A percentile compares a stretch with the other conserved stretches of the same genome.
phyloP scores from a whole-genome alignment of 495 filamentous ascomycete species.

The Podospora anserina region DNA sequence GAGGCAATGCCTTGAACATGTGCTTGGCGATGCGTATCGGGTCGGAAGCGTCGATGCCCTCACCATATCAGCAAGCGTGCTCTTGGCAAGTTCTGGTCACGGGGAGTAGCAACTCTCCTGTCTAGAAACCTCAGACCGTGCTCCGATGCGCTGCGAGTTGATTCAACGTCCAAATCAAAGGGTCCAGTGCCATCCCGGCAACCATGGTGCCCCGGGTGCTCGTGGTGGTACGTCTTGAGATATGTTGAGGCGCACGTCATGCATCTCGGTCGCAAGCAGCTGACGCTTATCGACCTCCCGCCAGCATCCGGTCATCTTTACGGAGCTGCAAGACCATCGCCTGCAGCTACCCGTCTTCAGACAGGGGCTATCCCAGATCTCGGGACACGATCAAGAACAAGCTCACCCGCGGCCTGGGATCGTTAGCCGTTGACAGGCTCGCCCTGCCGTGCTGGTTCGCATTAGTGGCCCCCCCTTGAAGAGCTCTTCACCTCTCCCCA shows the following conservation, averaged over 20 bases:
- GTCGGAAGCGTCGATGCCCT: neutral
- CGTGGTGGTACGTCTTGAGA: neutral
- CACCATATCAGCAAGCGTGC: neutral
- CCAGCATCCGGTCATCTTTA: constrained; percentile 15
- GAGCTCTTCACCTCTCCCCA: neutral
- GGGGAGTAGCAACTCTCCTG: neutral
- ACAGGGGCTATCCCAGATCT: constrained; percentile 15
- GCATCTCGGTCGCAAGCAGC: constrained; percentile 2
- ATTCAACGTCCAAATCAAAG: neutral
- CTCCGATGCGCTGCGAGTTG: neutral
- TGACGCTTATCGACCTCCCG: constrained; percentile 1
- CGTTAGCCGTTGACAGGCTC: constrained; percentile 13
- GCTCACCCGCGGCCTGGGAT: constrained; percentile 11
- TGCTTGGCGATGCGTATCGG: neutral
- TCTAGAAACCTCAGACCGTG: neutral
- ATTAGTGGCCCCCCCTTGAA: neutral
- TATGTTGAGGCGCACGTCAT: constrained; percentile 19
- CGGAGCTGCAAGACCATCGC: constrained; percentile 8
- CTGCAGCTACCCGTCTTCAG: constrained; percentile 23
- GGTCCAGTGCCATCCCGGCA: neutral
- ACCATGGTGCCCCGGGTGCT: neutral
- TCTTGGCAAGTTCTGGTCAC: neutral
- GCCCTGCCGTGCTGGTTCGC: neutral
- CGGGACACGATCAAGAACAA: constrained; percentile 20
- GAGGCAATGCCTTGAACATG: too few relatives aligned